A percentile compares a stretch with the other conserved stretches of the same genome.
phyloP scores from a whole-genome alignment of 2,329 filamentous ascomycete genomes.

The Rutstroemia sp. region DNA sequence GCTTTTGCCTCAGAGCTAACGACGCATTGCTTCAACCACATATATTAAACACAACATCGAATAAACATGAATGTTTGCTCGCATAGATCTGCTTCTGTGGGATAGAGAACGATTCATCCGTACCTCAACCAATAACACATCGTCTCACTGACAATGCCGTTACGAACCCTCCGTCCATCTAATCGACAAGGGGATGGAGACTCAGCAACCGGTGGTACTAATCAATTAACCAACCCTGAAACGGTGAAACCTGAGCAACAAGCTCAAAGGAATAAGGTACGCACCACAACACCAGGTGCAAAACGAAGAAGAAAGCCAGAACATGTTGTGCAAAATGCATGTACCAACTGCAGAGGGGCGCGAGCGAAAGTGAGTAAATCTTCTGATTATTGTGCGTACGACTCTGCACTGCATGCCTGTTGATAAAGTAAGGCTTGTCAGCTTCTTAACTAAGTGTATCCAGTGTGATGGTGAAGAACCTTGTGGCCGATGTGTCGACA shows the following conservation, averaged over 20 bases:
- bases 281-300: constrained; percentile 14
- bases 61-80: too few species aligned
- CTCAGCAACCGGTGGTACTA: constrained; percentile 18
- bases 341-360: constrained; percentile 31
- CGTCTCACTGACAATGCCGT: constrained; percentile 15
- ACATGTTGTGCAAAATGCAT: constrained; percentile 31
- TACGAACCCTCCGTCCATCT: constrained; percentile 25
- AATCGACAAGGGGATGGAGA: constrained; percentile 18
- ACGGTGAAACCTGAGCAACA: constrained; percentile 21
- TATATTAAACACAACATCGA: too few species aligned
- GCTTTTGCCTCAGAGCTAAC: background rate
- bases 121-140: too few species aligned
- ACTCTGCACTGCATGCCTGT: background rate
- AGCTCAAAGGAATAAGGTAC: constrained; percentile 16
- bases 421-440: background rate
- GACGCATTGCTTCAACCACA: too few species aligned
- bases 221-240: constrained; percentile 19
- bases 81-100: too few species aligned
- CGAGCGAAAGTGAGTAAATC: constrained; percentile 29
- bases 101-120: too few species aligned
- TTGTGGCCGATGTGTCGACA: constrained; percentile 28
- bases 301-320: constrained; percentile 29
- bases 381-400: background rate
- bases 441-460: background rate
- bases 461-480: constrained; percentile 31